These are phyloP conservation scores for Solanum chacoense DNA, from an alignment of 305 asterid genomes.

Conservation along the genomic window DNA sequence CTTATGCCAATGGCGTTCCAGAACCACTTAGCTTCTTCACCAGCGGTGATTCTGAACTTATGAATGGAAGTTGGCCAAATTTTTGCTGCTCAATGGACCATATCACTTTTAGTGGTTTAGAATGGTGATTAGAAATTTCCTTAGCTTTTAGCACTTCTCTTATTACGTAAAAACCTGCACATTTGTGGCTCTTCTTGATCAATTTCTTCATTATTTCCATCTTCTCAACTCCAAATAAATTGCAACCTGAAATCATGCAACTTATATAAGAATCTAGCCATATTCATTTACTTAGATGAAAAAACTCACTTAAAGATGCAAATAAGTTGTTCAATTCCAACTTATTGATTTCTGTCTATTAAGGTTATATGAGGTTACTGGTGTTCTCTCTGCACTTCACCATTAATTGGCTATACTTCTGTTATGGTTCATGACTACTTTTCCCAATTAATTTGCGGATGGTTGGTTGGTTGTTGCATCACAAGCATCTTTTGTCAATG, in stretches of 20 bases:
- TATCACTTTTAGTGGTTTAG: background rate
- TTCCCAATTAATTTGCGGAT: background rate
- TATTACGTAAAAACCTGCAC: background rate
- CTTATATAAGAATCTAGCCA: background rate
- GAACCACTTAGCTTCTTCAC: background rate
- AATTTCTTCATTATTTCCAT: background rate
- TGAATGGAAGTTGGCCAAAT: background rate
- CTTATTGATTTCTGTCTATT: background rate
- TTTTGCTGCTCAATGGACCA: background rate
- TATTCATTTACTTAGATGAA: background rate
- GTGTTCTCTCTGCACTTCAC: background rate
- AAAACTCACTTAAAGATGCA: background rate
- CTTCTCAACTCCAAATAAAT: background rate
- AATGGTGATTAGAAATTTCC: background rate
- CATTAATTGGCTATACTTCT: background rate
- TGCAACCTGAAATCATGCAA: background rate
- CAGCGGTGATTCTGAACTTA: background rate
- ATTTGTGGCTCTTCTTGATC: background rate
- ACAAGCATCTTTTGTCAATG: background rate
- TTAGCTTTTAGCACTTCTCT: background rate
- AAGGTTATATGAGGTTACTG: background rate
- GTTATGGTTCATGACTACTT: background rate
- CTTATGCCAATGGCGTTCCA: background rate
- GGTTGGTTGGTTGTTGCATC: background rate
- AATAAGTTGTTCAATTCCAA: background rate